Evolutionary conservation across 176 grass and related monocot species (phyloP).

Genomic region (Eragrostis nindensis): DNA sequence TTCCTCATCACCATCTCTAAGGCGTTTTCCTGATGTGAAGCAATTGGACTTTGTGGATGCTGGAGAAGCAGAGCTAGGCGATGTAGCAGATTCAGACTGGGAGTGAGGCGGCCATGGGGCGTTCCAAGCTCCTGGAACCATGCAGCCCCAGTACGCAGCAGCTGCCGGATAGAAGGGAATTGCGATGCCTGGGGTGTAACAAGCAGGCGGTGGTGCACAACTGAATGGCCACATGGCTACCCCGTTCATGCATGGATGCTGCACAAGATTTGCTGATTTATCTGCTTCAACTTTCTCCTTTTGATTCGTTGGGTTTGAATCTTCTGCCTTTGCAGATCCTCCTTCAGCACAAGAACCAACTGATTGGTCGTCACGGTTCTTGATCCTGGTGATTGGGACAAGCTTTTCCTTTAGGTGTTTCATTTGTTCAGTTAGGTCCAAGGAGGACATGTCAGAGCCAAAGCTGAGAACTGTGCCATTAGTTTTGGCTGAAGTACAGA

Average conservation of each 20-base stretch:
- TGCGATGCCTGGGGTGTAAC: constrained; percentile 59
- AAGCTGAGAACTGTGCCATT: constrained; percentile 78
- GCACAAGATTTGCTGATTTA: constrained; percentile 16
- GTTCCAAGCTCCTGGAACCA: constrained; percentile 64
- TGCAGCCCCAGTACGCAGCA: constrained; percentile 75
- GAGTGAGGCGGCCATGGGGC: constrained; percentile 54
- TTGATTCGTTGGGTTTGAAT: constrained; percentile 42
- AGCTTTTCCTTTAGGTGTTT: constrained; percentile 41
- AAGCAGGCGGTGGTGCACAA: constrained; percentile 53
- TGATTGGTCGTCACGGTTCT: constrained; percentile 40
- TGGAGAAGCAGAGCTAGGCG: constrained; percentile 47
- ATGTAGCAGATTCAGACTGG: constrained; percentile 21
- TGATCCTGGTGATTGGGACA: constrained; percentile 1
- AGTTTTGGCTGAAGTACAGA: constrained; percentile 43
- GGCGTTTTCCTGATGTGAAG: constrained; percentile 66
- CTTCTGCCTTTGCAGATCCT: constrained; percentile 49
- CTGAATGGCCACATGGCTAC: constrained; percentile 64
- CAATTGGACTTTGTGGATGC: constrained; percentile 39
- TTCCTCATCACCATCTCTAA: constrained; percentile 57
- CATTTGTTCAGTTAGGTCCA: constrained; percentile 50
- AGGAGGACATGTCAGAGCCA: constrained; percentile 42
- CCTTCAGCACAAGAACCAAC: constrained; percentile 48
- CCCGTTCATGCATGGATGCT: constrained; percentile 51
- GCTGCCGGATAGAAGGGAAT: constrained; percentile 80
- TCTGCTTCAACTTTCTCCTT: constrained; percentile 37